Conservation (phyloP, 768 basidiomycete species). For the Boletus sensibilis region DNA sequence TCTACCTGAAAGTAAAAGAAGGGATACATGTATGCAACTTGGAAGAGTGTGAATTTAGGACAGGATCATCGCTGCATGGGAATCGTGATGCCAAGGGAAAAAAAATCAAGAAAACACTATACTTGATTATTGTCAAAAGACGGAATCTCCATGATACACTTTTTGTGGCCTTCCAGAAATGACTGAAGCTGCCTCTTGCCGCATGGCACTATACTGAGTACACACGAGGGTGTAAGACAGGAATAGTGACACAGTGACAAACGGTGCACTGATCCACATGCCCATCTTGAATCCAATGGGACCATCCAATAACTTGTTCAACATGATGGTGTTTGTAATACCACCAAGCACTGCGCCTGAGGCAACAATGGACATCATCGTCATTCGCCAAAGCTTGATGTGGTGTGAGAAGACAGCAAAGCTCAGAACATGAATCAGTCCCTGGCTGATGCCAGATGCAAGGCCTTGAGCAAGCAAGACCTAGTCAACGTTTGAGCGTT, state of each 20-base stretch:
- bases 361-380: slow-evolving; percentile 45
- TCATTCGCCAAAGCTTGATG: slow-evolving; percentile 40
- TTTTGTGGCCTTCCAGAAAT: slow-evolving; percentile 20
- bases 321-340: slow-evolving; percentile 56
- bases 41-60: slow-evolving; percentile 28
- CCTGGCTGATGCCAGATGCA: slow-evolving; percentile 41
- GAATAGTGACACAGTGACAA: slow-evolving; percentile 38
- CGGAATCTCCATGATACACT: slow-evolving; percentile 25
- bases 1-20: slow-evolving; percentile 61
- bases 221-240: slow-evolving; percentile 39
- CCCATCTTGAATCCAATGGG: slow-evolving; percentile 44
- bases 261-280: slow-evolving; percentile 38
- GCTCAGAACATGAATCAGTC: slow-evolving; percentile 45
- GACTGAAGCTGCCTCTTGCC: not conserved
- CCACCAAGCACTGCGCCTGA: slow-evolving; percentile 55
- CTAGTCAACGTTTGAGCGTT: slow-evolving; percentile 15
- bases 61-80: not conserved
- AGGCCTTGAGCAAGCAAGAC: slow-evolving; percentile 47
- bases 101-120: not conserved
- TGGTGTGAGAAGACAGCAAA: slow-evolving; percentile 44
- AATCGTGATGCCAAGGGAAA: not conserved
- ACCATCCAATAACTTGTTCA: slow-evolving; percentile 47
- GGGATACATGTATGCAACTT: slow-evolving; percentile 47
- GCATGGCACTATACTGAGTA: slow-evolving; percentile 26
- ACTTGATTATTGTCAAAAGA: slow-evolving; percentile 30